Conservation (phyloP, 1,139 yeast genomes). For the Taphrina betulina region DNA sequence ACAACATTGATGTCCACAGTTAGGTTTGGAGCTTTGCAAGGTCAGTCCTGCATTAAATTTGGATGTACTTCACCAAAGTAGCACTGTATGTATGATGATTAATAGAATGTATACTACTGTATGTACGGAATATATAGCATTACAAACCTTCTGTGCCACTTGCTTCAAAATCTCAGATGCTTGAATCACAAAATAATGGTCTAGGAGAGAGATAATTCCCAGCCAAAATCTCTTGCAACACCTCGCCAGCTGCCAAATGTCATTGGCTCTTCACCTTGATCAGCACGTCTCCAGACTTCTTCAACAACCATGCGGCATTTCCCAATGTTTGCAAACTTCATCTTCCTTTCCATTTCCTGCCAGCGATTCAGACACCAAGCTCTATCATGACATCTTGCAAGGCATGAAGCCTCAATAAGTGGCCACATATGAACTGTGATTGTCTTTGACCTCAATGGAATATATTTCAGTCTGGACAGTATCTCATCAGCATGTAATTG, state of each 20-base stretch:
- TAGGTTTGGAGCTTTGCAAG: background rate
- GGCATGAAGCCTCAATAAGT: background rate
- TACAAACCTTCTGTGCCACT: background rate
- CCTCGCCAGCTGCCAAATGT: background rate
- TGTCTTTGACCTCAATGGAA: background rate
- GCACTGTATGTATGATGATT: too few relatives aligned
- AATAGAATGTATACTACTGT: too few relatives aligned
- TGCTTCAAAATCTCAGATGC: background rate
- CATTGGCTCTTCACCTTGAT: background rate
- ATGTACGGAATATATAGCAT: background rate
- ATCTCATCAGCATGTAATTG: background rate
- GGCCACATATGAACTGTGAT: background rate
- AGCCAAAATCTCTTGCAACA: background rate
- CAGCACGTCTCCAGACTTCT: background rate
- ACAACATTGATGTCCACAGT: too few relatives aligned
- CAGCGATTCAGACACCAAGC: background rate
- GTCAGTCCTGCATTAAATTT: background rate
- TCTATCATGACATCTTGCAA: background rate
- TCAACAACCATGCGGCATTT: background rate
- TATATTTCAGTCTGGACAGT: background rate
- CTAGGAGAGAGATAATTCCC: background rate
- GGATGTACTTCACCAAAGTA: background rate
- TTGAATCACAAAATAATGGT: background rate
- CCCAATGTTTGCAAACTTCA: background rate
- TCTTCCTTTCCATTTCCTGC: background rate